These are phyloP conservation scores for Mucor piriformis DNA, from an alignment of 371 early-diverging fungal genomes.

Conservation along the genomic window DNA sequence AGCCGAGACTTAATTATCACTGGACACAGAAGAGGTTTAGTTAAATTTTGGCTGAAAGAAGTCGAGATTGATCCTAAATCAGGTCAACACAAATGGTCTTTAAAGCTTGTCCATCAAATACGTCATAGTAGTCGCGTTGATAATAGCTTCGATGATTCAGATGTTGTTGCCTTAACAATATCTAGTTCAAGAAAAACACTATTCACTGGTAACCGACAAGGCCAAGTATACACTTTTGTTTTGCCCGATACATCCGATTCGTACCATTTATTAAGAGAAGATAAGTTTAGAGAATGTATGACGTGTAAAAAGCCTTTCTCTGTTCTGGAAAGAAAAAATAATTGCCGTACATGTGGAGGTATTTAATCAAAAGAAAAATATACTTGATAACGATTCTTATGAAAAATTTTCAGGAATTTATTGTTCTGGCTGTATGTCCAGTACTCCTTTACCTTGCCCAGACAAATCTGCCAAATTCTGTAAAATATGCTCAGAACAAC, in stretches of 20 bases:
- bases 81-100: conserved; percentile 33
- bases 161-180: conserved; percentile 39
- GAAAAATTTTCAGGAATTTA: conserved; percentile 26
- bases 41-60: conserved; percentile 55
- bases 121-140: conserved; percentile 31
- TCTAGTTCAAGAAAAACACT: conserved; percentile 56
- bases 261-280: conserved; percentile 65
- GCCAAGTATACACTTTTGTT: conserved; percentile 65
- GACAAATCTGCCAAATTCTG: conserved; percentile 42
- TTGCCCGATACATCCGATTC: conserved; percentile 73
- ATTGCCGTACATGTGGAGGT: conserved; percentile 54
- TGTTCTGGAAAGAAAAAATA: conserved; percentile 53
- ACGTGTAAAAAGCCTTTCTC: conserved; percentile 58
- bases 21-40: conserved; percentile 60
- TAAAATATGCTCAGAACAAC: conserved; percentile 23
- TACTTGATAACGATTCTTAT: background rate
- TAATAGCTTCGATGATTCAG: conserved; percentile 20
- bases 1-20: conserved; percentile 55
- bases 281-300: conserved; percentile 61
- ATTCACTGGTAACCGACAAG: conserved; percentile 64
- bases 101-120: conserved; percentile 34
- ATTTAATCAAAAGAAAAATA: background rate
- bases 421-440: conserved; percentile 37
- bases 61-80: conserved; percentile 34
- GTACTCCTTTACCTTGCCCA: conserved; percentile 22